Conservation (phyloP, 176 grass and related monocot species). For the Panicum miliaceum region DNA sequence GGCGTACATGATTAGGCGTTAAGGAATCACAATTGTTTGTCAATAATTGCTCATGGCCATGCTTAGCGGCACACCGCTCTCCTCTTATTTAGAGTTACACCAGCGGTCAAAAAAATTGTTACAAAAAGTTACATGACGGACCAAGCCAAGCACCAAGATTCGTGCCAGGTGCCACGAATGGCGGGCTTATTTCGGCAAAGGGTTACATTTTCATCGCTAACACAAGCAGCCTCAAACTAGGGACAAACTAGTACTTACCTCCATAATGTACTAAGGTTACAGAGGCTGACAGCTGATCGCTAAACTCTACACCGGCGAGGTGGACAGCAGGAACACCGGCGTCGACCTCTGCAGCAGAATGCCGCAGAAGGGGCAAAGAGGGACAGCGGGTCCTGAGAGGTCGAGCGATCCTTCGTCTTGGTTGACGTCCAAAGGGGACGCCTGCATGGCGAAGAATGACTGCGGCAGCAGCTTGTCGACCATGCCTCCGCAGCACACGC, state of each 20-base stretch:
- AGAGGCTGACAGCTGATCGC: background rate
- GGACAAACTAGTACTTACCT: background rate
- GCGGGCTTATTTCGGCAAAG: background rate
- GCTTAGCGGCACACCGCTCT: background rate
- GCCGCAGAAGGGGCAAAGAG: constrained; percentile 71
- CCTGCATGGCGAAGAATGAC: constrained; percentile 53
- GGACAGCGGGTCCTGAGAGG: background rate
- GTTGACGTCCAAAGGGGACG: constrained; percentile 29
- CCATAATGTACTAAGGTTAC: background rate
- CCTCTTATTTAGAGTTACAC: background rate
- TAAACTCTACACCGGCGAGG: constrained; percentile 49
- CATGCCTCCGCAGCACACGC: constrained; percentile 60
- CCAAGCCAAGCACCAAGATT: background rate
- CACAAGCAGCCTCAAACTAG: background rate
- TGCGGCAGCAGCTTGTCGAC: constrained; percentile 55
- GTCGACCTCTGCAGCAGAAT: constrained; percentile 59
- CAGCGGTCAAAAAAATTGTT: background rate
- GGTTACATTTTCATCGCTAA: background rate
- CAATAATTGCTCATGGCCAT: background rate
- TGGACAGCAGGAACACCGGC: constrained; percentile 63
- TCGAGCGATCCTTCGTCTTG: constrained; percentile 26
- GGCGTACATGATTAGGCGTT: background rate
- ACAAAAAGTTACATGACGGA: background rate
- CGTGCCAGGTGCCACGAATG: background rate
- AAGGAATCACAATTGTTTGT: background rate